Conservation (phyloP, 225 moss, liverwort and hornwort species). For the Neckera pumila region DNA sequence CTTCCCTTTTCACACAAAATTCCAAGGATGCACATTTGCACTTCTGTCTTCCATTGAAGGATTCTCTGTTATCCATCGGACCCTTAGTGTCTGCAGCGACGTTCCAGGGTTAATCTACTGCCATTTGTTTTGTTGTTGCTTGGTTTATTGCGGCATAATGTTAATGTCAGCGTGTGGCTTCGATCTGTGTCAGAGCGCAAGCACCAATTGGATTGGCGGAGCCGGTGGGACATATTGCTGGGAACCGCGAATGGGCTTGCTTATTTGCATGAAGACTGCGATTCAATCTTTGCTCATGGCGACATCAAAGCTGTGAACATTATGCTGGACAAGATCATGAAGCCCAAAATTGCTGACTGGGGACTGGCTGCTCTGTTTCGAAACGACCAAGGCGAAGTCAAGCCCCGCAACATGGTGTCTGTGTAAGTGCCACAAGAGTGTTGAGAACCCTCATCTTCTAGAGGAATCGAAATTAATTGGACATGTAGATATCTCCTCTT, state of each 20-base stretch:
- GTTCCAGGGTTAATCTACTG: background rate
- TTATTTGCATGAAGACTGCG: slow-evolving; percentile 21
- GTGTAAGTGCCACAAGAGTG: background rate
- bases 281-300: slow-evolving; percentile 12
- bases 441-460: background rate
- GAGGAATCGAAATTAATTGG: background rate
- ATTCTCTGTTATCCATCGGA: background rate
- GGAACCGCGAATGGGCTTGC: slow-evolving; percentile 10
- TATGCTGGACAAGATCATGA: slow-evolving; percentile 23
- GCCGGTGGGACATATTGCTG: background rate
- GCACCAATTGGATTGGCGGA: slow-evolving; percentile 8
- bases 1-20: background rate
- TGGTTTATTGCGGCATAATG: background rate
- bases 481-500: background rate
- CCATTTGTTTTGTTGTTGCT: background rate
- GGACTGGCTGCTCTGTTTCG: slow-evolving; percentile 22
- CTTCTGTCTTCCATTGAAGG: background rate
- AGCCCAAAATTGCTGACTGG: slow-evolving; percentile 30
- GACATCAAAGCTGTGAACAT: slow-evolving; percentile 36
- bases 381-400: slow-evolving; percentile 18
- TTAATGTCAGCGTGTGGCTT: background rate
- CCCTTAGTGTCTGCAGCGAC: background rate
- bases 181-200: background rate
- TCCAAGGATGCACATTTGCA: background rate
- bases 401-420: slow-evolving; percentile 13